Conservation (phyloP, 2,329 filamentous ascomycete species). For the Penicillium sp. region DNA sequence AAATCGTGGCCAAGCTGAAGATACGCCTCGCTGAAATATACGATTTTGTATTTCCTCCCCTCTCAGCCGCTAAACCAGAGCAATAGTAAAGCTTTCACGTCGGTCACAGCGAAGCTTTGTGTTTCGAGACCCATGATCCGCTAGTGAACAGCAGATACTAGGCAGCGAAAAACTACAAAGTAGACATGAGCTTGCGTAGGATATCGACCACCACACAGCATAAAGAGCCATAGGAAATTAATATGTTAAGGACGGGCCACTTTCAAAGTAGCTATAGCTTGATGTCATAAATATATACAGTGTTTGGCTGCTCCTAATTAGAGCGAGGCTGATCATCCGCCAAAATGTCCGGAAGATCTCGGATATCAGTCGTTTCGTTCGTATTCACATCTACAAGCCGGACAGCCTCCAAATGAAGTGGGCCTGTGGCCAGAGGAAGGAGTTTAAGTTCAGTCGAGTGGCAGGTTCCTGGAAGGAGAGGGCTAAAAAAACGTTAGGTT, state of each 20-base stretch:
- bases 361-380: constrained; percentile 55
- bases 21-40: too few relatives aligned
- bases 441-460: constrained; percentile 57
- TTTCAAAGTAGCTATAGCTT: background rate
- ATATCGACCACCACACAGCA: background rate
- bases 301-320: background rate
- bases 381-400: constrained; percentile 55
- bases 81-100: too few relatives aligned
- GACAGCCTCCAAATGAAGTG: constrained; percentile 53
- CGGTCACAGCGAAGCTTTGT: background rate
- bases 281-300: constrained; percentile 7
- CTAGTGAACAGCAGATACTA: background rate
- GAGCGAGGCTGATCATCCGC: constrained; percentile 31
- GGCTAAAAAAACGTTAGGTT: constrained; percentile 36
- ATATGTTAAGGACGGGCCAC: background rate
- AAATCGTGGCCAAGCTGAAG: too few relatives aligned
- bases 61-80: too few relatives aligned
- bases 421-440: constrained; percentile 50
- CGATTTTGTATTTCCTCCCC: too few relatives aligned
- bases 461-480: constrained; percentile 54
- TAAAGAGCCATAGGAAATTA: too few relatives aligned
- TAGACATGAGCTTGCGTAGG: background rate
- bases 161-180: background rate
- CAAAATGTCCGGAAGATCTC: constrained; percentile 56
- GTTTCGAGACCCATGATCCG: background rate